phyloP scores from a whole-genome alignment of 1,139 yeast species.

The Zygoascus hellenicus region DNA sequence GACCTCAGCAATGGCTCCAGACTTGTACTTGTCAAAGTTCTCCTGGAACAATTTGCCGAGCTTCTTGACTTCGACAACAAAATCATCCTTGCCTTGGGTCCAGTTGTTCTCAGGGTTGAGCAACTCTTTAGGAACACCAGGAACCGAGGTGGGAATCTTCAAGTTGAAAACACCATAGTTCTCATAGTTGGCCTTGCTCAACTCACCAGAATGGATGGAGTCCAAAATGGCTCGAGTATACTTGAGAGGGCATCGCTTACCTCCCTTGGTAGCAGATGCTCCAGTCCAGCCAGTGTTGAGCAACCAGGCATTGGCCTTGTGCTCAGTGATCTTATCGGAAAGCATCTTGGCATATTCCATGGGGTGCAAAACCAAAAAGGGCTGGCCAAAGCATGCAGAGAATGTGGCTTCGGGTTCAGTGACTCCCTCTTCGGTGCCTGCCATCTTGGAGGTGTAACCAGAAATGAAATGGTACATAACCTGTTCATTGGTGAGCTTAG shows the following conservation, averaged over 20 bases:
- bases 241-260: conserved; percentile 95
- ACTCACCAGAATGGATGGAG: conserved; percentile 88
- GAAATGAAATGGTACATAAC: conserved; percentile 99
- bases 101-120: conserved; percentile 86
- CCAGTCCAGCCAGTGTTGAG: conserved; percentile 99
- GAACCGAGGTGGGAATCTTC: conserved; percentile 75
- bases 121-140: conserved; percentile 77
- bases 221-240: conserved; percentile 96
- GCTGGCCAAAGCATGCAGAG: conserved; percentile 99
- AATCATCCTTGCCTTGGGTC: conserved; percentile 66
- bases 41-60: conserved; percentile 76
- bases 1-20: conserved; percentile 80
- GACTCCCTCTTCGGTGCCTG: conserved; percentile 98
- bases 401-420: conserved; percentile 98
- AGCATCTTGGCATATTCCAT: conserved; percentile 97
- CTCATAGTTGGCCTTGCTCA: conserved; percentile 76
- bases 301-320: conserved; percentile 92
- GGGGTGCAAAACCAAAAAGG: conserved; percentile 96
- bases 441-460: conserved; percentile 99
- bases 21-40: conserved; percentile 80
- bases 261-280: conserved; percentile 85
- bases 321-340: conserved; percentile 84
- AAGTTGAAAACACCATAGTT: conserved; percentile 81
- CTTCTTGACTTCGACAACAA: conserved; percentile 60
- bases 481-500: conserved; percentile 88